A percentile compares a stretch with the other conserved stretches of the same genome.
phyloP scores from a whole-genome alignment of 139 green algal species.

The Chlamydomonas sp. region DNA sequence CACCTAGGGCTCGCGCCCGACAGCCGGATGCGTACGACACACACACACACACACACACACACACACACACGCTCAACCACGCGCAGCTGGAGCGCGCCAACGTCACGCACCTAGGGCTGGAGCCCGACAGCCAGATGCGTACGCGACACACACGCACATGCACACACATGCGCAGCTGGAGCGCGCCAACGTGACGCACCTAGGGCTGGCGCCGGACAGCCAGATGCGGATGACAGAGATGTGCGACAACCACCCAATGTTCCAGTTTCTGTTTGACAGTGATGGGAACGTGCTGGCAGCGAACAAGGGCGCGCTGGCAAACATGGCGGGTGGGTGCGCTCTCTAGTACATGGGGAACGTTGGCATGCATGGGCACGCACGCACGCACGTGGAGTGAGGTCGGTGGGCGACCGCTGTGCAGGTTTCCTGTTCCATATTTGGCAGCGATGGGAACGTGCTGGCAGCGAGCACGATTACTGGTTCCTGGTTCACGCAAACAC shows the following conservation, averaged over 20 bases:
- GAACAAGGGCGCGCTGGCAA: slow-evolving; percentile 44
- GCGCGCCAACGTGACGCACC: slow-evolving; percentile 15
- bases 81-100: too few species aligned
- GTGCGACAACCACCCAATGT: slow-evolving; percentile 56
- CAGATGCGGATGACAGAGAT: slow-evolving; percentile 45
- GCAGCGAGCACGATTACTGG: slow-evolving; percentile 34
- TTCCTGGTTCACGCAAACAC: too few species aligned
- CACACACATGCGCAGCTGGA: background rate
- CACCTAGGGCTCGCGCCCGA: too few species aligned
- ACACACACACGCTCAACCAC: too few species aligned
- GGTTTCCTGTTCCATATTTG: slow-evolving; percentile 66
- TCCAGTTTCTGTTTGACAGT: slow-evolving; percentile 58
- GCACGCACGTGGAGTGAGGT: too few species aligned
- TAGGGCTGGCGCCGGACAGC: slow-evolving; percentile 12
- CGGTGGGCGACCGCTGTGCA: slow-evolving; percentile 49
- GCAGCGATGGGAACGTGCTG: slow-evolving; percentile 43
- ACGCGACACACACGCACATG: too few species aligned
- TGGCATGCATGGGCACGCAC: background rate
- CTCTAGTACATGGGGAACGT: too few species aligned
- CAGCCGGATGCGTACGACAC: too few species aligned
- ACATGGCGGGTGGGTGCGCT: slow-evolving; percentile 36
- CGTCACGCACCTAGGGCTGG: too few species aligned
- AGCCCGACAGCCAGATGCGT: too few species aligned
- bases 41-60: too few species aligned
- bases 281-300: slow-evolving; percentile 46